Evolutionary conservation across 1,284 basidiomycete species (phyloP).

Genomic region (Pseudozyma tsukubaensis): DNA sequence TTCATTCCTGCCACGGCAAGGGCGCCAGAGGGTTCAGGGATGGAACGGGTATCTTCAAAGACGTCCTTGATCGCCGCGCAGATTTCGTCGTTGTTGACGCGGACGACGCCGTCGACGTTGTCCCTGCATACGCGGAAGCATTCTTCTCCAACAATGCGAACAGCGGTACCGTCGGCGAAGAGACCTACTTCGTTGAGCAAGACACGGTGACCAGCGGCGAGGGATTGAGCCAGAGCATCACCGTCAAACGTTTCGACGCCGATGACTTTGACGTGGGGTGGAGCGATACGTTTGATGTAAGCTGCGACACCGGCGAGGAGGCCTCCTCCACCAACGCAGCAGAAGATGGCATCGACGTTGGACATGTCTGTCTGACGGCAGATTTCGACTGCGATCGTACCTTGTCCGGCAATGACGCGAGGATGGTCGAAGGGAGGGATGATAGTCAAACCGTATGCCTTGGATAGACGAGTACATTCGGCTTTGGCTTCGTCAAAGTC

Average conservation of each 20-base stretch:
- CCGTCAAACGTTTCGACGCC: constrained; percentile 97
- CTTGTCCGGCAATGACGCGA: constrained; percentile 95
- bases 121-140: constrained; percentile 90
- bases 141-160: constrained; percentile 94
- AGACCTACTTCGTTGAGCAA: constrained; percentile 90
- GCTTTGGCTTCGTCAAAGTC: constrained; percentile 98
- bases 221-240: constrained; percentile 87
- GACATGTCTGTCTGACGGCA: constrained; percentile 64
- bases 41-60: constrained; percentile 76
- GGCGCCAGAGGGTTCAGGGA: constrained; percentile 95
- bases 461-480: constrained; percentile 88
- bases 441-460: constrained; percentile 82
- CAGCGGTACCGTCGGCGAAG: constrained; percentile 98
- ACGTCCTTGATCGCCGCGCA: constrained; percentile 99
- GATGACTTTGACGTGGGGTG: constrained; percentile 82
- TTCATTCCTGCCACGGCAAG: constrained; percentile 92
- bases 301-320: constrained; percentile 87
- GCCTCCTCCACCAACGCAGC: constrained; percentile 91
- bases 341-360: constrained; percentile 85
- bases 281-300: constrained; percentile 93
- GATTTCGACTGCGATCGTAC: constrained; percentile 94
- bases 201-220: constrained; percentile 76
- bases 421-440: constrained; percentile 99
- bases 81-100: constrained; percentile 93
- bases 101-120: constrained; percentile 84